Evolutionary conservation across 257 asterid species (phyloP).

Genomic region (Jaltomata sinuosa): DNA sequence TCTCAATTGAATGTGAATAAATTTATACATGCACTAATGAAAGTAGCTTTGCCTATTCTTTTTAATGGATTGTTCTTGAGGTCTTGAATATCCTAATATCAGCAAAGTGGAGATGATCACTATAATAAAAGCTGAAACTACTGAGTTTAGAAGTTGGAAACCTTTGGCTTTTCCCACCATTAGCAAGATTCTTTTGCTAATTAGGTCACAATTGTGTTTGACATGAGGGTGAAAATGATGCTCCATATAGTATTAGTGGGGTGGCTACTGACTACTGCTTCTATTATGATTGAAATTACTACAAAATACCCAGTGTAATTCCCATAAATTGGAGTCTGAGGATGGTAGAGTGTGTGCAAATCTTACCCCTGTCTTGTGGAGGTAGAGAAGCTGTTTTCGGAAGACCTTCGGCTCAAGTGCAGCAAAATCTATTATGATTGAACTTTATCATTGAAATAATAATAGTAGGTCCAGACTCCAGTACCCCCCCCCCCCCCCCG

Average conservation of each 20-base stretch:
- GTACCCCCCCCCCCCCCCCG: not conserved
- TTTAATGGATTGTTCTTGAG: not conserved
- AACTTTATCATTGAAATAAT: not conserved
- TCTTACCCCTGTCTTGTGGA: not conserved
- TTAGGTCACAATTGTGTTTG: not conserved
- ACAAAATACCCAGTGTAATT: not conserved
- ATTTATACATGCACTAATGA: not conserved
- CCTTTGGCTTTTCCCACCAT: not conserved
- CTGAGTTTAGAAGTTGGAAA: not conserved
- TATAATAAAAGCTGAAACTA: not conserved
- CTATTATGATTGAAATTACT: not conserved
- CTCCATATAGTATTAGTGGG: not conserved
- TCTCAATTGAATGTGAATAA: not conserved
- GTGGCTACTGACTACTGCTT: not conserved
- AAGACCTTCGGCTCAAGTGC: not conserved
- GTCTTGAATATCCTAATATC: not conserved
- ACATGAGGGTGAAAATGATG: not conserved
- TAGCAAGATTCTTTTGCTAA: not conserved
- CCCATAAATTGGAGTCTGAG: not conserved
- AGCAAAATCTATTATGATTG: not conserved
- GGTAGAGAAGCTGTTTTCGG: not conserved
- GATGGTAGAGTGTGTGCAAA: not conserved
- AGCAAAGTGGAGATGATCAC: not conserved
- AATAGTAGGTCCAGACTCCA: not conserved
- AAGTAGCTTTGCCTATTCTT: not conserved